Conservation (phyloP, 345 rosid genomes). For the Trapa bicornis region DNA sequence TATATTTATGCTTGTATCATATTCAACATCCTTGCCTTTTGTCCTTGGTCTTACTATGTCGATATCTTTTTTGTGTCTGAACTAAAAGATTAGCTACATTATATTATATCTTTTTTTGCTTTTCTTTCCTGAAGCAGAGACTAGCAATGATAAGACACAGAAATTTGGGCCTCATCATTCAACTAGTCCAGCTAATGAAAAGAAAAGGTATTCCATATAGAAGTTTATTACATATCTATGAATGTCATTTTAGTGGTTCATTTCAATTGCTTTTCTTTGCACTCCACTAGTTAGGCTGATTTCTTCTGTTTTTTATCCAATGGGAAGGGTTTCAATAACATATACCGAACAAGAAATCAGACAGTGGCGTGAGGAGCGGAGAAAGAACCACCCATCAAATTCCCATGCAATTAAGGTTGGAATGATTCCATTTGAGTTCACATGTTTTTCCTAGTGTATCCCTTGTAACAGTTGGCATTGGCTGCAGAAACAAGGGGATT, state of each 20-base stretch:
- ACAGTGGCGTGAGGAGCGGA: slow-evolving; percentile 75
- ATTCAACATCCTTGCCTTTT: neutral
- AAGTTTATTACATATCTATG: neutral
- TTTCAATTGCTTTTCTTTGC: neutral
- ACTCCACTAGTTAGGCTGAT: neutral
- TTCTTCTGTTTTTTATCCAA: neutral
- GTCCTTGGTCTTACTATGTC: neutral
- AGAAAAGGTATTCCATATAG: slow-evolving; percentile 32
- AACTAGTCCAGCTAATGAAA: slow-evolving; percentile 19
- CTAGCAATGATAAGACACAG: slow-evolving; percentile 19
- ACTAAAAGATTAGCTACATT: neutral
- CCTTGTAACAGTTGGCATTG: slow-evolving; percentile 11
- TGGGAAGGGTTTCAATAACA: slow-evolving; percentile 10
- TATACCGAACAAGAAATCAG: slow-evolving; percentile 63
- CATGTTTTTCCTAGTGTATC: slow-evolving; percentile 1
- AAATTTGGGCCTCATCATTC: slow-evolving; percentile 17
- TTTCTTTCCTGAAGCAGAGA: slow-evolving; percentile 18
- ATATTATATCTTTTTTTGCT: neutral
- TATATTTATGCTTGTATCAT: neutral
- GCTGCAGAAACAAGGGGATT: slow-evolving; percentile 38
- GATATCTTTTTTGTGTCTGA: neutral
- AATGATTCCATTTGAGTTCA: slow-evolving; percentile 7
- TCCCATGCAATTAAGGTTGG: slow-evolving; percentile 48
- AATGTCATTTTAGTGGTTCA: neutral
- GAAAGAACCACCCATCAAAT: slow-evolving; percentile 57